Percentiles rank a stretch among this genome's conserved stretches.
Evolutionary conservation across 2,329 filamentous ascomycete genomes (phyloP).

Genomic region (Dactylellina leptospora): DNA sequence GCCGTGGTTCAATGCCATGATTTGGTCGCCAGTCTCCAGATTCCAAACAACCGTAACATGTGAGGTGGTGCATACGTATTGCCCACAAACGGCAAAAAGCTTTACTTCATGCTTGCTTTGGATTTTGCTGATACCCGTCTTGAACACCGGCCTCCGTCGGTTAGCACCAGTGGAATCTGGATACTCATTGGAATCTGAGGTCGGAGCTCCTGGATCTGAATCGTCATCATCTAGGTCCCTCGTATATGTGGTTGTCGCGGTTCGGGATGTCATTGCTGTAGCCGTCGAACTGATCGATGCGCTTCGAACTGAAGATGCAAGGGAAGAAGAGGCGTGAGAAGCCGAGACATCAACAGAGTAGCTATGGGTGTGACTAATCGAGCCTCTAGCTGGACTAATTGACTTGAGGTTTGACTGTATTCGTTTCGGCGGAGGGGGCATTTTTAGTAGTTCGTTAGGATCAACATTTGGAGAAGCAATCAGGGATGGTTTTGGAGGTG

Average conservation of each 20-base stretch:
- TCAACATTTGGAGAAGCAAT: slow-evolving; percentile 43
- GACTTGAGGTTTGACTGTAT: slow-evolving; percentile 40
- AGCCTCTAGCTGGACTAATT: slow-evolving; percentile 30
- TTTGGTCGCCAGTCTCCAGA: slow-evolving; percentile 78
- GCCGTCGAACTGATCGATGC: slow-evolving; percentile 40
- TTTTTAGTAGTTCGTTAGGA: slow-evolving; percentile 51
- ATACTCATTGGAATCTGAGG: slow-evolving; percentile 71
- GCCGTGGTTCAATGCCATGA: slow-evolving; percentile 82
- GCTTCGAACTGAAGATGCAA: slow-evolving; percentile 34
- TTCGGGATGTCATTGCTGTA: slow-evolving; percentile 28
- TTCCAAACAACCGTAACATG: slow-evolving; percentile 90
- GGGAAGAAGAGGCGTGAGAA: slow-evolving; percentile 13
- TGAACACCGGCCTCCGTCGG: slow-evolving; percentile 79
- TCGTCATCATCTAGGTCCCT: slow-evolving; percentile 60
- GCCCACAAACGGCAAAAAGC: slow-evolving; percentile 85
- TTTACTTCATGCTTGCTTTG: slow-evolving; percentile 85
- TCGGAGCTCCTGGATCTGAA: slow-evolving; percentile 67
- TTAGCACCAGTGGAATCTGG: slow-evolving; percentile 87
- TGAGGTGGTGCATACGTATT: slow-evolving; percentile 85
- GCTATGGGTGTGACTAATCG: slow-evolving; percentile 31
- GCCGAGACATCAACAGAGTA: slow-evolving; percentile 24
- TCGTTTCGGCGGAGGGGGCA: slow-evolving; percentile 56
- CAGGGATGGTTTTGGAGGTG: slow-evolving; percentile 53
- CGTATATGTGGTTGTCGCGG: slow-evolving; percentile 21
- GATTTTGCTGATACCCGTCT: slow-evolving; percentile 77